Base-by-base conservation (phyloP, 495 filamentous ascomycete genomes). In the Xylaria bambusicola region DNA sequence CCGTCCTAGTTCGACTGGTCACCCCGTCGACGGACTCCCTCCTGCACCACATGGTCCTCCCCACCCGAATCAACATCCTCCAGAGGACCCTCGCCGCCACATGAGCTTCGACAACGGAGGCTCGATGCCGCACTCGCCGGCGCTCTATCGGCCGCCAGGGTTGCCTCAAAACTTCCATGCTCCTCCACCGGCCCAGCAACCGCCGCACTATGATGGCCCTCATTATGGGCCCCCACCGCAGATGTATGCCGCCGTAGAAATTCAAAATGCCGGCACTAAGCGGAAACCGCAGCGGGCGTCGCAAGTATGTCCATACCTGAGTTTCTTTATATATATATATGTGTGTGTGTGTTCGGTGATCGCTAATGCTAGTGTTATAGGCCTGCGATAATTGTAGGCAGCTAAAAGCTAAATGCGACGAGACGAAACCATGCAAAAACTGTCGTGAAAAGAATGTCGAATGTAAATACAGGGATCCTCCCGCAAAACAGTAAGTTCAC, bases 341-440 rank as follows among this genome's bases (percentile, higher is more conserved):
- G n/a, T n/a, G n/a, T 9, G 29, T 21, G 17, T 45, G 0, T 38
- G 20, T 38, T 9, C 44, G 20, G 33, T 13, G 51, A 49, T 35
- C 15, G 62, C 73, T 76, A 64, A 74, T 66, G 45, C 31, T 29
- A 50, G 47, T 55, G 33, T 58, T 8, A 36, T n/a, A 88, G 80
- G 86, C 86, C 29, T 89, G 86, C 70, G 85, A 89, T 61, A 81
- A 80, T 65, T 89, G 86, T 72, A 79, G 86, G 48, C 73, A 79
- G 52, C 76, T 87, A n/a, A 89, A 89, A 68, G 85, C 86, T 26
- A 88, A 88, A 71, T 89, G 86, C 67, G 85, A 88, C 58, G 86
- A 89, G 74, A 75, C 76, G 52, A 86, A 80, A 69, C 86, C 82
- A 2, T 84, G 82, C 63, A 79, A 77, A 40, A 82, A 77, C 41